Conservation (phyloP, 441 rosid species). For the Adansonia gregorii region DNA sequence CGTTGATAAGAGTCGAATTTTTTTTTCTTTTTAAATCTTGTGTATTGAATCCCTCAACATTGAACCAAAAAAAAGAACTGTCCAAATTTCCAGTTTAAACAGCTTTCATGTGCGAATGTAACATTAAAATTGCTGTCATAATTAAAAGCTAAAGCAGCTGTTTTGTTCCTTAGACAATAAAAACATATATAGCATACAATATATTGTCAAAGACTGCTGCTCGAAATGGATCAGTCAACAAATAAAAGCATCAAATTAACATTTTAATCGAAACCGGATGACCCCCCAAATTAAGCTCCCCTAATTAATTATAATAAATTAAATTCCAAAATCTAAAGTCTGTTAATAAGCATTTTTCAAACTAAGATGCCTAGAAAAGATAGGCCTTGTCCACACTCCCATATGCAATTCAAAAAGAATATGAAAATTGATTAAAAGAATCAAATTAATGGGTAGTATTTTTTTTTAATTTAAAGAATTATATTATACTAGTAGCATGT, state of each 20-base stretch:
- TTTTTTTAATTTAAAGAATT: too few species aligned
- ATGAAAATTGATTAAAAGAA: too few species aligned
- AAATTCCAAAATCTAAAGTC: background rate
- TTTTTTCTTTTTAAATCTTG: background rate
- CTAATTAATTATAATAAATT: background rate
- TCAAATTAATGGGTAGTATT: too few species aligned
- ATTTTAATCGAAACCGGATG: background rate
- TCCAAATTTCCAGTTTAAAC: background rate
- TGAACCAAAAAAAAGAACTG: background rate
- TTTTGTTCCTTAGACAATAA: background rate
- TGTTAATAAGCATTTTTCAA: background rate
- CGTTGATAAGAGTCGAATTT: too few species aligned
- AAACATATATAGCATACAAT: background rate
- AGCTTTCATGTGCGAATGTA: background rate
- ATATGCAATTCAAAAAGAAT: too few species aligned
- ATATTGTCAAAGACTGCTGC: slow-evolving; percentile 11
- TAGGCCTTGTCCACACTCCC: background rate
- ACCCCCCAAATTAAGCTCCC: background rate
- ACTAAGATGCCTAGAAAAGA: background rate
- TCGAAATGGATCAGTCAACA: background rate
- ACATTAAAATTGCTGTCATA: background rate
- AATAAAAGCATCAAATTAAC: background rate
- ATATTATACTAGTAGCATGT: too few species aligned
- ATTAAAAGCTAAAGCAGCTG: background rate
- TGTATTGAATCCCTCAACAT: background rate